phyloP scores from a whole-genome alignment of 164 flowering plant species.

The Pachysandra terminalis region DNA sequence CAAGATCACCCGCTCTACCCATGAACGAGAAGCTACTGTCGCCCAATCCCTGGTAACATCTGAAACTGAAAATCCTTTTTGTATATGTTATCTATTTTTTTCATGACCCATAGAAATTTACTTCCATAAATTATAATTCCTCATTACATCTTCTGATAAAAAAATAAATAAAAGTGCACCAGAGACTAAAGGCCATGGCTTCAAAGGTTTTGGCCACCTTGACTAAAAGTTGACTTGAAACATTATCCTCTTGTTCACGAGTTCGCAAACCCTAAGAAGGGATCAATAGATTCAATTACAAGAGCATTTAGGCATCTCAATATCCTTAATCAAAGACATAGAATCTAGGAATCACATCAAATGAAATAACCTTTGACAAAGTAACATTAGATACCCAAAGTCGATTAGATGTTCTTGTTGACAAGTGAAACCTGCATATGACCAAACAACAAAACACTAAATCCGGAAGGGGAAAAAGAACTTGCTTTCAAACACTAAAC shows the following conservation, averaged over 20 bases:
- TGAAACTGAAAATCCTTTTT: too few species aligned
- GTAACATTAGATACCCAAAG: constrained; percentile 66
- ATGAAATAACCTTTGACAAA: constrained; percentile 63
- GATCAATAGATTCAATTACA: background rate
- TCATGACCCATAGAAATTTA: too few species aligned
- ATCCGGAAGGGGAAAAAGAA: background rate
- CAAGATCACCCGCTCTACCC: too few species aligned
- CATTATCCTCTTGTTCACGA: constrained; percentile 85
- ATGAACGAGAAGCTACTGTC: too few species aligned
- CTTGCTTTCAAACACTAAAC: background rate
- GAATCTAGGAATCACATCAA: background rate
- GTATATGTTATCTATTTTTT: too few species aligned
- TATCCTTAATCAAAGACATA: constrained; percentile 1
- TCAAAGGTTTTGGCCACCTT: constrained; percentile 40
- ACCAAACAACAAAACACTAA: constrained; percentile 7
- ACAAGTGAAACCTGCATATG: constrained; percentile 64
- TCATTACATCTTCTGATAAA: too few species aligned
- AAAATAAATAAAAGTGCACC: too few species aligned
- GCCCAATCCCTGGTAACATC: too few species aligned
- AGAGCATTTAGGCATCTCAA: constrained; percentile 8
- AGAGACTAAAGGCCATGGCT: background rate
- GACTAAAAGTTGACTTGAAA: constrained; percentile 68
- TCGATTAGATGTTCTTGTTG: constrained; percentile 77
- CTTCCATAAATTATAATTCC: too few species aligned
- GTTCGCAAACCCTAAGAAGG: constrained; percentile 66